These are phyloP conservation scores for Phanerochaete sordida DNA, from an alignment of 768 basidiomycete species.

Conservation along the genomic window DNA sequence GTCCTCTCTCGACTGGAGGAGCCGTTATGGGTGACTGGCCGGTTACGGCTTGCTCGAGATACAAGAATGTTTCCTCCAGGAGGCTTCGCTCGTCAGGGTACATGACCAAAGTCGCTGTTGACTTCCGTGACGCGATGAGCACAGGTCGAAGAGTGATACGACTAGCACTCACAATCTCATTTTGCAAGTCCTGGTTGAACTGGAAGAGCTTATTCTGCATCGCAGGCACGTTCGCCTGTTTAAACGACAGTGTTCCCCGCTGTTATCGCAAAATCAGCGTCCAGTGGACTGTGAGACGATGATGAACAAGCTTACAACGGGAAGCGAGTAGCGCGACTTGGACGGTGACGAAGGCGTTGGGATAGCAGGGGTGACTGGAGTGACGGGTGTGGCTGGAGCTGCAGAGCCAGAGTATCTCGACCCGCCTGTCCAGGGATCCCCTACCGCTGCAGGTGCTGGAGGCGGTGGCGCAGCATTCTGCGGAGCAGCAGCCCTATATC, in stretches of 20 bases:
- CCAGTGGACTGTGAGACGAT: background rate
- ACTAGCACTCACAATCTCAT: constrained; percentile 58
- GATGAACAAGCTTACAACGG: background rate
- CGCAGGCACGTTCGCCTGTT: constrained; percentile 74
- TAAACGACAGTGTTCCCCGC: constrained; percentile 74
- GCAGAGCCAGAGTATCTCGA: constrained; percentile 53
- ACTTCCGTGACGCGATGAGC: constrained; percentile 35
- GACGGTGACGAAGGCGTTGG: constrained; percentile 32
- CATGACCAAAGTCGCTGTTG: constrained; percentile 68
- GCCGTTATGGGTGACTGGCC: constrained; percentile 24
- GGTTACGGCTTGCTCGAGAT: constrained; percentile 49
- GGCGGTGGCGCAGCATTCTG: constrained; percentile 23
- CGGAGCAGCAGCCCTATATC: constrained; percentile 28
- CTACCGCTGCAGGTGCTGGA: constrained; percentile 24
- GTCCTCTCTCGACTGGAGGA: constrained; percentile 36
- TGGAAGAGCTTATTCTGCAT: constrained; percentile 79
- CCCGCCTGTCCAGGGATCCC: constrained; percentile 73
- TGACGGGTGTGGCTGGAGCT: constrained; percentile 28
- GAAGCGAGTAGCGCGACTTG: background rate
- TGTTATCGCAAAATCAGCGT: background rate
- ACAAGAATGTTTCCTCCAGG: constrained; percentile 61
- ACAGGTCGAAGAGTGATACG: background rate
- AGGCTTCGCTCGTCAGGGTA: constrained; percentile 55
- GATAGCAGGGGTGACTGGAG: constrained; percentile 31
- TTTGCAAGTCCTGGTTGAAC: constrained; percentile 62